Conservation (phyloP, 306 rosid genomes). For the Glycyrrhiza uralensis region DNA sequence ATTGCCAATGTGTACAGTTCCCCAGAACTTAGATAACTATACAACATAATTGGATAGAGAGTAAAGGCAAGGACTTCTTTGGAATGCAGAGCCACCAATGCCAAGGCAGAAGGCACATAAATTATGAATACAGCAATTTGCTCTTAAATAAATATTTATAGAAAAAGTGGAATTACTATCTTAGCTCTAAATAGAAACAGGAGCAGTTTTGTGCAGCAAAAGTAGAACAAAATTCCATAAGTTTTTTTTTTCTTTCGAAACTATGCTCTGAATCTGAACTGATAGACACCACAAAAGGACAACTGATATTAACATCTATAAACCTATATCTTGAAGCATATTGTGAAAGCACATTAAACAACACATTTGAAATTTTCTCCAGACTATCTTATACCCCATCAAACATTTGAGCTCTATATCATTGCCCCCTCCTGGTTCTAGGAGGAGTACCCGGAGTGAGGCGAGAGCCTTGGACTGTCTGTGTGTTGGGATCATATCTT, state of each 20-base stretch:
- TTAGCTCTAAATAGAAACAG: constrained; percentile 31
- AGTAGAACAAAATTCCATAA: constrained; percentile 26
- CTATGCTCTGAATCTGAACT: constrained; percentile 26
- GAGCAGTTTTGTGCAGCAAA: constrained; percentile 29
- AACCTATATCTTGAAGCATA: constrained; percentile 31
- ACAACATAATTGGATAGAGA: constrained; percentile 17
- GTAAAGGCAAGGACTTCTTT: background rate
- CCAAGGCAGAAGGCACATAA: constrained; percentile 17
- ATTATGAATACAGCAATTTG: constrained; percentile 23
- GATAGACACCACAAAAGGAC: constrained; percentile 29
- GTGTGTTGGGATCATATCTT: constrained; percentile 49
- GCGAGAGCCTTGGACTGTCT: constrained; percentile 51
- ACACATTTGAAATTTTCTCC: constrained; percentile 2
- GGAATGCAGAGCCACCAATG: constrained; percentile 1
- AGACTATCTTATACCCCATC: constrained; percentile 29
- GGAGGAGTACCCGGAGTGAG: constrained; percentile 60
- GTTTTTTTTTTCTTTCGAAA: background rate
- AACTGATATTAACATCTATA: constrained; percentile 37
- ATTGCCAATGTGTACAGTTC: background rate
- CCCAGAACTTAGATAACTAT: constrained; percentile 10
- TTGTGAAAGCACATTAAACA: constrained; percentile 12
- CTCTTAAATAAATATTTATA: background rate
- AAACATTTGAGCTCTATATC: constrained; percentile 40
- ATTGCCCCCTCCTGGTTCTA: constrained; percentile 47
- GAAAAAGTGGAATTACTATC: constrained; percentile 4